Evolutionary conservation across 169 alveolate genomes (phyloP), one percentile per base, ranked within the genome.

Genomic region (Cryptosporidium meleagridis): DNA sequence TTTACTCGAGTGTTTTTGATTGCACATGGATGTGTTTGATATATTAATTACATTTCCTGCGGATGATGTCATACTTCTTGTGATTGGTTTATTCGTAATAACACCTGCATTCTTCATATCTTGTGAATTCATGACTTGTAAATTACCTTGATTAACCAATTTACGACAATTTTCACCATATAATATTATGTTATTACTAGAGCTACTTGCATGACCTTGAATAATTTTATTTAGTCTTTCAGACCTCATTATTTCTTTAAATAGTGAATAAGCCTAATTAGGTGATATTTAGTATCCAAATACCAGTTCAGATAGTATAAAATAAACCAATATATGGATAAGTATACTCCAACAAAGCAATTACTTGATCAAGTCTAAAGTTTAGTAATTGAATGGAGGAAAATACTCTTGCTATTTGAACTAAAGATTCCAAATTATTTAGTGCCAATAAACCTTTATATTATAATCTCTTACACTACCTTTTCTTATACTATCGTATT

Each of bases 31-130:
- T 23, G 62, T 21, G 39, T 41, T 69, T 5, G 84, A 45, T 23
- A 45, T 26, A 45, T 39, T 69, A 5, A 45, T 23, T 48, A 48
- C 3, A 41, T 53, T 59, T n/a, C 86, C 86, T 33, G 70, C n/a
- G 35, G 86, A 55, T 2, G 89, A 80, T 16, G 55, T 12, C 89
- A 80, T 80, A 39, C 89, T 80, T 41, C 89, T 80, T 0, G 89
- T 80, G 16, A 80, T 80, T 16, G 89, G 89, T 44, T 80, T 80
- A 65, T 48, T 80, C 3, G 37, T 73, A n/a, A 41, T 23, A 31
- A 80, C 59, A 80, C 89, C 89, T 80, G 89, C 33, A 59, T 80
- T 80, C 62, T 80, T 80, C 21, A 62, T 80, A 53, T 73, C 86
- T 23, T 73, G 68, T 14, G 68, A 14, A 29, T 44, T 52, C 45